Base-by-base conservation (phyloP, 179 eudicot species). In the Beta corolliflora region DNA sequence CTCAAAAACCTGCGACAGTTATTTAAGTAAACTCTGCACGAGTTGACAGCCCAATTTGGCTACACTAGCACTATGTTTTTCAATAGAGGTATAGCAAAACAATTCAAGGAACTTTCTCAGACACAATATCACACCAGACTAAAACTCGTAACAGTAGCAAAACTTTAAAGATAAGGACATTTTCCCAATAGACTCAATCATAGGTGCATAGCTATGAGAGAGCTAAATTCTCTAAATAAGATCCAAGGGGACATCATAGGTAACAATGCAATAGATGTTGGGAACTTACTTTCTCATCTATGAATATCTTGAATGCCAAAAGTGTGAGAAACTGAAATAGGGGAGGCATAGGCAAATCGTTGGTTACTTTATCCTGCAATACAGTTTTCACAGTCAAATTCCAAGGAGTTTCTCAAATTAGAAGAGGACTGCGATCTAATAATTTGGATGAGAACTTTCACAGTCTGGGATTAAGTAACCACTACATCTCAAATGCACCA, bases 311-410 rank as follows among this genome's bases (percentile, higher is more conserved):
- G 79, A 94, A 87, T 70, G 94, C 97, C 89, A 93, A 83, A 50
- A 92, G 82, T 29, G 92, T 91, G 71, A 93, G 91, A 83, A 94
- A 94, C 87, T 94, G 98, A 83, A 94, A 94, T 21, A 94, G 88
- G 41, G 29, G 97, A 80, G 98, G 98, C 98, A 94, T 94, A 71
- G 98, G 98, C 90, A 94, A 86, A 78, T 91, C 94, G 78, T 89
- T 89, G 36, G 91, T 79, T 58, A 89, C 84, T 71, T 87, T 82
- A 59, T 84, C 90, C 98, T 94, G 97, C 84, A 86, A 82, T 79
- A 55, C 52, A 66, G 29, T 29, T 58, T 56, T 80, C 73, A 25
- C 29, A 84, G 29, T 74, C 79, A 69, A 46, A 21, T 15, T 68
- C 46, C 21, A 21, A 58, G 72, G 55, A 23, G 11, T 53, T n/a